These are phyloP conservation scores for Jamesozyma hellenica DNA, from an alignment of 805 yeast species.

Conservation along the genomic window DNA sequence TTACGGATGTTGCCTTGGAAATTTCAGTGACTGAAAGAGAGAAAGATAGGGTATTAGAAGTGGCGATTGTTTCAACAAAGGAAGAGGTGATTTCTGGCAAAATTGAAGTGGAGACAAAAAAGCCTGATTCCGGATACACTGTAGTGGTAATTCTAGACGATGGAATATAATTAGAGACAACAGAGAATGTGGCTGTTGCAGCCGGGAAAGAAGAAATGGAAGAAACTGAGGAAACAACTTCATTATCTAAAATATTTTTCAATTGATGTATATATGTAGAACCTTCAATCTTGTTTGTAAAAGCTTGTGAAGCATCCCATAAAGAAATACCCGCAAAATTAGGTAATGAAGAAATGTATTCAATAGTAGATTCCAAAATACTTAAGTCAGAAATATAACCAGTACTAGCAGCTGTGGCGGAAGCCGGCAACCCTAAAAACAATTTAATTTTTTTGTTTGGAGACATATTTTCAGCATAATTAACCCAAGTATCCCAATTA, in stretches of 20 bases:
- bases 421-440: constrained; percentile 68
- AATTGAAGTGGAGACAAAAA: constrained; percentile 4
- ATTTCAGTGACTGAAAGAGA: not conserved
- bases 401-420: constrained; percentile 47
- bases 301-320: constrained; percentile 84
- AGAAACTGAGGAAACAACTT: constrained; percentile 7
- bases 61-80: too few relatives aligned
- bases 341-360: constrained; percentile 60
- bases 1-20: not conserved
- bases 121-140: constrained; percentile 3
- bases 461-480: constrained; percentile 46
- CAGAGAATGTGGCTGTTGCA: constrained; percentile 7
- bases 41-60: too few relatives aligned
- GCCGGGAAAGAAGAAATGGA: constrained; percentile 13
- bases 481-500: constrained; percentile 66
- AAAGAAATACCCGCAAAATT: constrained; percentile 80
- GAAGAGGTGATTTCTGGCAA: not conserved
- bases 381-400: constrained; percentile 46
- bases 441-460: constrained; percentile 63
- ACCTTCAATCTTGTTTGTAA: constrained; percentile 38
- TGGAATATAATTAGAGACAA: constrained; percentile 6
- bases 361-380: constrained; percentile 38
- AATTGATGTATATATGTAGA: constrained; percentile 34
- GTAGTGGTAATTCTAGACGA: constrained; percentile 3
- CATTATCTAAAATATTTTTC: constrained; percentile 33